Base-by-base conservation (phyloP, 169 alveolate species). In the Eimeria sp. region DNA sequence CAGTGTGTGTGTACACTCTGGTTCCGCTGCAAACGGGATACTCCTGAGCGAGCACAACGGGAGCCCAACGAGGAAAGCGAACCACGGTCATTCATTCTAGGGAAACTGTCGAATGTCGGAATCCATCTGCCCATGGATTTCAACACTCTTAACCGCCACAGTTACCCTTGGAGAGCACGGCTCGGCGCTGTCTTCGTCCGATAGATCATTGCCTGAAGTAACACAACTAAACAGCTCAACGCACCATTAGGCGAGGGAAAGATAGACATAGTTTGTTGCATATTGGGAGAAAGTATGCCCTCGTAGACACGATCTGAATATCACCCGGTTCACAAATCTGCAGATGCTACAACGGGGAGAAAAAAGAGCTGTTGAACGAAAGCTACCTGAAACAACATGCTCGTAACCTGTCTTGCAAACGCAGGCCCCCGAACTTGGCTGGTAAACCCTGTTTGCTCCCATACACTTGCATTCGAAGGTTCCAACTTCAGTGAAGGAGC, bases 361-460 rank as follows among this genome's bases (percentile, higher is more conserved):
- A 22, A 34, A 18, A 43, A 43, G 1, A 43, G 40, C 58, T 49
- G n/a, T n/a, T 54, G 22, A 83, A 27, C 3, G 20, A 25, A 47
- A 54, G 20, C 3, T 16, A 83, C 91, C 91, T 13, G 91, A 47
- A 22, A 54, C 72, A 14, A 51, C 25, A 54, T 27, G 75, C 51
- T 83, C 72, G 72, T 83, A 83, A 7, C 91, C 91, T 47, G 43
- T 51, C 72, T 83, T 83, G 72, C 91, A 83, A 16, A 83, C n/a
- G 57, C 91, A 83, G 7, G 91, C 40, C 57, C 91, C 91, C 5
- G 54, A 7, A 27, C 91, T 83, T 54, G 91, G 72, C 51, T 83
- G 73, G 47, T 83, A 83, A 47, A 54, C 91, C 65, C 91, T 83
- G 75, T 83, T 83, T 54, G 91, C 91, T 83, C 91, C 91, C 72